Evolutionary conservation across 2,329 filamentous ascomycete genomes (phyloP), one percentile per base, ranked within the genome.

Genomic region (Diaporthe sp.): DNA sequence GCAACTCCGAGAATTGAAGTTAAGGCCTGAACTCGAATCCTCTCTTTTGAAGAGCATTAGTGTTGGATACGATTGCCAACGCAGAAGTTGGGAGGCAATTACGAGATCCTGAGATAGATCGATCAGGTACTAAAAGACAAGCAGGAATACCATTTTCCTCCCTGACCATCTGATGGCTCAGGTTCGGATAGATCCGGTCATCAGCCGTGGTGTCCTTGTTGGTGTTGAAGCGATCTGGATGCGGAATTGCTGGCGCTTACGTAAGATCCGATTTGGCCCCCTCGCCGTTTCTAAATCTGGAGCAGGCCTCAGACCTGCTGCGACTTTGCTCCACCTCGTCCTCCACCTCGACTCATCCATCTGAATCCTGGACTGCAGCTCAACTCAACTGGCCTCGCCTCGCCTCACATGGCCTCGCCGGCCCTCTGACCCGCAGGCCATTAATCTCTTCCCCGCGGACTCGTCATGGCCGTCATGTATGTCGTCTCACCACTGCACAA

Each of bases 261-360:
- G 28, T 69, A 69, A 69, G 65, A 69, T 12, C 3, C 7, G 13
- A 22, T 51, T 49, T 9, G 44, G n/a, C 57, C 53, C 69, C 31
- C 22, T 28, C 25, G 15, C 22, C 19, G 69, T 62, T 72, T 72
- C 70, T 72, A 72, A 72, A 53, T 72, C 70, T 25, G 70, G 70
- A 53, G n/a, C 34, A 12, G 34, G 65, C 28, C 65, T 53, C n/a
- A 39, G 46, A 68, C 65, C 31, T 17, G 31, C 46, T 22, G 22
- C 62, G 13, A 31, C 13, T 19, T 4, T 4, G 39, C 39, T 44
- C 59, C 59, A 46, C 42, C 4, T 49, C 4, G 10, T 31, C 15
- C 59, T 68, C 65, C 46, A 69, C 65, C 12, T 55, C 49, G 46
- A 39, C 39, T 39, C 62, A 53, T 68, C 46, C 62, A 53, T 19